Evolutionary conservation across 1,284 basidiomycete genomes (phyloP).

Genomic region (Cutaneotrichosporon cyanovorans): DNA sequence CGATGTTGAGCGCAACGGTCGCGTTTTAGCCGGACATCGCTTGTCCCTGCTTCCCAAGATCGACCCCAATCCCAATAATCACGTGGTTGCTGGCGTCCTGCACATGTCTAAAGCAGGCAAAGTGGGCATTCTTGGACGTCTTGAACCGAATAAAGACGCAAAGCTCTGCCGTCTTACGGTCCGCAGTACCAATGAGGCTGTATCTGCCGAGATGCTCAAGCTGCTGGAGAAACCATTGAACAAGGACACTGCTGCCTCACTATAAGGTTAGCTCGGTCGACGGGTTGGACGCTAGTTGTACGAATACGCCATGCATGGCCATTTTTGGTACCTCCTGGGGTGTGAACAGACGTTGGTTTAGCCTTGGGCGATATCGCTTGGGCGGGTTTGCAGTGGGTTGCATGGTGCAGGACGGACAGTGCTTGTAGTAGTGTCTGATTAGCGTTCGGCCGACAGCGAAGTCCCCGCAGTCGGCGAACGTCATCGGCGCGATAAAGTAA

Average conservation of each 20-base stretch:
- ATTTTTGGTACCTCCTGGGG: too few species aligned
- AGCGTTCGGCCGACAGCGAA: too few species aligned
- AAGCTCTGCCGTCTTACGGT: constrained; percentile 92
- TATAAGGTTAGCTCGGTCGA: too few species aligned
- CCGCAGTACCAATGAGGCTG: constrained; percentile 88
- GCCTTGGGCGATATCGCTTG: too few species aligned
- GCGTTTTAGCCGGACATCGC: constrained; percentile 68
- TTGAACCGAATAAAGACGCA: constrained; percentile 91
- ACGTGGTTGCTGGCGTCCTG: constrained; percentile 86
- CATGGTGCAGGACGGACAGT: too few species aligned
- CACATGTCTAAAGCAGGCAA: constrained; percentile 82
- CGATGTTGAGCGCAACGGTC: constrained; percentile 63
- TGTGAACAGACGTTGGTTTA: too few species aligned
- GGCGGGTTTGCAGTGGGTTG: too few species aligned
- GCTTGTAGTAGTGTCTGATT: too few species aligned
- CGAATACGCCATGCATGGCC: too few species aligned
- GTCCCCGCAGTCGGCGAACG: too few species aligned
- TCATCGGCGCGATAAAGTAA: too few species aligned
- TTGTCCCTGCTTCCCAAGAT: constrained; percentile 70
- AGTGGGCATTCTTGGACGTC: constrained; percentile 83
- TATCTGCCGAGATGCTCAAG: constrained; percentile 71
- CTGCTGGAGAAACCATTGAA: constrained; percentile 40
- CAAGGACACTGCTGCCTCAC: constrained; percentile 26
- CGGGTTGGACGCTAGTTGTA: too few species aligned
- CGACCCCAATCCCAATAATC: constrained; percentile 66